A percentile compares a stretch with the other conserved stretches of the same genome.
These are phyloP conservation scores for Ustilago tritici DNA, from an alignment of 1,284 basidiomycete species.

Conservation along the genomic window DNA sequence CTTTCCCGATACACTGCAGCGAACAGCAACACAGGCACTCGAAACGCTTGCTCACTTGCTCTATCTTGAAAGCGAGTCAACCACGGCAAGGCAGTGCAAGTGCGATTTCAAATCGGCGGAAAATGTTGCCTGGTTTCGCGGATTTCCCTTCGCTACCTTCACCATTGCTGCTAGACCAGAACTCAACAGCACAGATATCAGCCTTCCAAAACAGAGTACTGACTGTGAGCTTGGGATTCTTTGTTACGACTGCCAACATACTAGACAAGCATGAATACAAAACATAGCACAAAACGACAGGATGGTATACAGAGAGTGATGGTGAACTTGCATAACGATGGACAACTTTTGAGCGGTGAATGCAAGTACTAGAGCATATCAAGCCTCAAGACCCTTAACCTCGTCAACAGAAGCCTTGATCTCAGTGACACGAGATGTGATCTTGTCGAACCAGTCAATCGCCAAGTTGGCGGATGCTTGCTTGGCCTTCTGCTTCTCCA, in stretches of 20 bases:
- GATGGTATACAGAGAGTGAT: slow-evolving; percentile 4
- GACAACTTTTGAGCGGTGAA: slow-evolving; percentile 1
- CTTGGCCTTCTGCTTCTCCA: slow-evolving; percentile 61
- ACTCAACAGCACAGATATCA: not conserved
- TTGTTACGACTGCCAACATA: slow-evolving; percentile 3
- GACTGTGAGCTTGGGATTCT: not conserved
- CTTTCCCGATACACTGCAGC: not conserved
- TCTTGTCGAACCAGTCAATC: slow-evolving; percentile 57
- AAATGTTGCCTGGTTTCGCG: not conserved
- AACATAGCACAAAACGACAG: not conserved
- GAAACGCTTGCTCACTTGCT: too few species aligned
- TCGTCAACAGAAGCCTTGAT: slow-evolving; percentile 28
- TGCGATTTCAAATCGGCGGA: slow-evolving; percentile 2
- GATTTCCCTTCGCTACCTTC: not conserved
- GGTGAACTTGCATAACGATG: not conserved
- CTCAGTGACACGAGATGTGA: slow-evolving; percentile 29
- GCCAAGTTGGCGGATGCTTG: slow-evolving; percentile 58
- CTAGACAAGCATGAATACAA: slow-evolving; percentile 9
- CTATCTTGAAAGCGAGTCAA: not conserved
- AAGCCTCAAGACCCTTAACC: slow-evolving; percentile 40
- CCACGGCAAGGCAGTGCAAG: too few species aligned
- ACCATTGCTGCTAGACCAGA: not conserved
- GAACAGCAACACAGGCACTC: not conserved
- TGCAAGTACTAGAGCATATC: not conserved
- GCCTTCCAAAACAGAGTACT: not conserved